Evolutionary conservation across 495 filamentous ascomycete genomes (phyloP), one percentile per base, ranked within the genome.

Genomic region (Recurvomyces mirabilis): DNA sequence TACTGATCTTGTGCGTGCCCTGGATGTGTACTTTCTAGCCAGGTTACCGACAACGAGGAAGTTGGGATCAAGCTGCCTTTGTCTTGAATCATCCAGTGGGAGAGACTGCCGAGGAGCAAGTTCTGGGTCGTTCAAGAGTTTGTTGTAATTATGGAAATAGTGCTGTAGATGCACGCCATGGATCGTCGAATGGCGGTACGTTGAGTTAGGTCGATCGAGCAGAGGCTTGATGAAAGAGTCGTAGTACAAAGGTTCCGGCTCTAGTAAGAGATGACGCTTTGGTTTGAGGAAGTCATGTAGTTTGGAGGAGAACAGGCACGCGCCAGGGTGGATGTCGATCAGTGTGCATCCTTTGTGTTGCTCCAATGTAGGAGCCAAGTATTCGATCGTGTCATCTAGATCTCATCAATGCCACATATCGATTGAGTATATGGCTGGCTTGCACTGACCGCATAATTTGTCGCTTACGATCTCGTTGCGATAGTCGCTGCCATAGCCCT

Each of bases 301-400:
- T 52, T 80, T 83, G 4, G 68, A 64, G 7, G 88, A 94, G 68
- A 76, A 84, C 6, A 89, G 24, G 12, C 85, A 84, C 17, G 58
- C 52, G 19, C 84, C 84, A 1, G 89, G 89, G 65, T 84, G 82
- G 29, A 94, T 64, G 55, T 96, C 89, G 50, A 96, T 66, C 40
- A 96, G 71, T 49, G 87, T 84, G 54, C 86, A 77, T 38, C 81
- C 79, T 12, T 63, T 56, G 55, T 86, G 75, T 38, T 70, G 68
- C 17, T 60, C 58, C 19, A 94, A 72, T 10, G 71, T 75, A 1
- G 74, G 76, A 7, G 68, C 69, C 17, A 82, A 56, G 67, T 49
- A 73, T 43, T 38, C 13, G 30, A 56, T 49, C 4, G 46, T 39
- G 38, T 54, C 55, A 38, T 56, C 53, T 53, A 17, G 46, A 12